These are phyloP conservation scores for Gigaspora rosea DNA, from an alignment of 192 early-diverging fungal genomes.

Conservation along the genomic window DNA sequence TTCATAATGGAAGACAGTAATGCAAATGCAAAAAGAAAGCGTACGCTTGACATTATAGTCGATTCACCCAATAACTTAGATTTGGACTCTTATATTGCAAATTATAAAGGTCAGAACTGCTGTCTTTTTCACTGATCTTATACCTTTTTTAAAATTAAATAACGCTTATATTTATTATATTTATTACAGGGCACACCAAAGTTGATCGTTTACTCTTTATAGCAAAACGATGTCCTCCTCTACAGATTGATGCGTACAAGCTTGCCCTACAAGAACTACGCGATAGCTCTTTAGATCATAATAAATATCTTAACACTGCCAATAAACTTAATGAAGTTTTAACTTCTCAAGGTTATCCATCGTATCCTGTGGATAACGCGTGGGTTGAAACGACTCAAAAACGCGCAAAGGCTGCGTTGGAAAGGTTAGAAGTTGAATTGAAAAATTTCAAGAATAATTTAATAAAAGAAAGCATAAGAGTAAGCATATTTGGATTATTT, in stretches of 20 bases:
- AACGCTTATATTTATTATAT: background rate
- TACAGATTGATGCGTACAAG: constrained; percentile 66
- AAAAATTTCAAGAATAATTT: constrained; percentile 75
- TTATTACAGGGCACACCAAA: constrained; percentile 61
- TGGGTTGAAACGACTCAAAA: constrained; percentile 56
- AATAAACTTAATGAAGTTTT: constrained; percentile 60
- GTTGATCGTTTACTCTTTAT: constrained; percentile 75
- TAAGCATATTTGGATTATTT: constrained; percentile 37
- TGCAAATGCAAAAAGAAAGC: constrained; percentile 44
- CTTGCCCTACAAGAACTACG: constrained; percentile 64
- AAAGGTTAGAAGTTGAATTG: constrained; percentile 76
- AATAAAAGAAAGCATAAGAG: constrained; percentile 86
- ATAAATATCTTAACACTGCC: constrained; percentile 53
- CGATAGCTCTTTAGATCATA: constrained; percentile 47
- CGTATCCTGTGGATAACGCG: constrained; percentile 44
- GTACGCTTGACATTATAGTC: constrained; percentile 45
- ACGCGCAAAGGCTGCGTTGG: constrained; percentile 48
- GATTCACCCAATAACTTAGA: constrained; percentile 59
- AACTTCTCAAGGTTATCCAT: constrained; percentile 35
- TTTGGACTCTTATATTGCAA: constrained; percentile 63
- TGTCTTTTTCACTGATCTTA: background rate
- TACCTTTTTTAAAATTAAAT: background rate
- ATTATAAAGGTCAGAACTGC: constrained; percentile 57
- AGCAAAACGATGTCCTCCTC: constrained; percentile 65
- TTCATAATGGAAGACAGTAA: too few species aligned